Conservation (phyloP, 805 yeast species). For the Blastobotrys peoriensis region DNA sequence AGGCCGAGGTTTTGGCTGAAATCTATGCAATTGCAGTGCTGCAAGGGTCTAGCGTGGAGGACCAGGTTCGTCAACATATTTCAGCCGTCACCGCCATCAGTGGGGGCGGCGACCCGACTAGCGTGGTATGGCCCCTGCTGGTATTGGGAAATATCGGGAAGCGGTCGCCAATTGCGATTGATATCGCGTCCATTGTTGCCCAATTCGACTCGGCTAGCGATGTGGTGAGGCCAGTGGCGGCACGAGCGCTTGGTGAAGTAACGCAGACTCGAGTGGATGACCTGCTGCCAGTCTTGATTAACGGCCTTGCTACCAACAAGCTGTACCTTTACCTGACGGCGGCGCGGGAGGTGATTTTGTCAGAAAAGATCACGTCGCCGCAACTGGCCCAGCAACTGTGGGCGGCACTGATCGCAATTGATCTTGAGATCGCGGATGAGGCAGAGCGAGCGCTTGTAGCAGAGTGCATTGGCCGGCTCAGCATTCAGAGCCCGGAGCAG, state of each 20-base stretch:
- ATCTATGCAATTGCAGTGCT: not conserved
- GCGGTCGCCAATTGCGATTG: conserved; percentile 27
- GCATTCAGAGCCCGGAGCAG: conserved; percentile 28
- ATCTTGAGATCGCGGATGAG: conserved; percentile 9
- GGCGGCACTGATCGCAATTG: conserved; percentile 15
- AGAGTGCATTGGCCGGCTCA: conserved; percentile 24
- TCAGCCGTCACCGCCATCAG: not conserved
- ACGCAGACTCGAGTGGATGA: conserved; percentile 35
- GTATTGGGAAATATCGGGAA: conserved; percentile 49
- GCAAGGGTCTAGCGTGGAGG: not conserved
- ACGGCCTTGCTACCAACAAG: conserved; percentile 22
- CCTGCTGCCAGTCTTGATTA: conserved; percentile 37
- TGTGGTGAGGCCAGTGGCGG: conserved; percentile 41
- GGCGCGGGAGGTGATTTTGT: conserved; percentile 26
- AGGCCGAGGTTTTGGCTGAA: not conserved
- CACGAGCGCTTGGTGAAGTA: conserved; percentile 48
- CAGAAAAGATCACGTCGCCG: conserved; percentile 6
- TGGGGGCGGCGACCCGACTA: conserved; percentile 14
- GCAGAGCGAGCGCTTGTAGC: conserved; percentile 15
- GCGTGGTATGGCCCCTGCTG: conserved; percentile 35
- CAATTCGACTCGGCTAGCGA: conserved; percentile 31
- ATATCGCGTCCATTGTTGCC: conserved; percentile 34
- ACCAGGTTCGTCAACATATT: not conserved
- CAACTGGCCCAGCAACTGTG: conserved; percentile 19
- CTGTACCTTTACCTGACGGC: conserved; percentile 28